Percentiles rank a stretch among this genome's conserved stretches.
Evolutionary conservation across 2,329 filamentous ascomycete species (phyloP).

Genomic region (Phialocephala subalpina): DNA sequence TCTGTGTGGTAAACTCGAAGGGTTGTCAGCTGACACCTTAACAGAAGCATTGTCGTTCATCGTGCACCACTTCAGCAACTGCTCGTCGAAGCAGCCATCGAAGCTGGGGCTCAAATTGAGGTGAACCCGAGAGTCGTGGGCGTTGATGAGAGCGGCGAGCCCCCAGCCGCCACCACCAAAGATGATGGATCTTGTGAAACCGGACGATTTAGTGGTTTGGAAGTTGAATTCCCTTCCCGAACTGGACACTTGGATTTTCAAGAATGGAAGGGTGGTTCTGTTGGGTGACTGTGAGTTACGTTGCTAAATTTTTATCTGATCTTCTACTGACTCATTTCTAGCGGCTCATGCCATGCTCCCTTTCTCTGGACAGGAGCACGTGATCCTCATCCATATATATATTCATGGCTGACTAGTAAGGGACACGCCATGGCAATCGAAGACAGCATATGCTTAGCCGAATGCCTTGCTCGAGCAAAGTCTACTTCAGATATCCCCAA

Average conservation of each 20-base stretch:
- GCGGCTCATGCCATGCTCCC: conserved; percentile 48
- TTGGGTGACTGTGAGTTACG: conserved; percentile 49
- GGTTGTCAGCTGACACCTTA: background rate
- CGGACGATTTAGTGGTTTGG: conserved; percentile 40
- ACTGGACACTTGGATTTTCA: conserved; percentile 34
- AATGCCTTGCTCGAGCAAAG: conserved; percentile 6
- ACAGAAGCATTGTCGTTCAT: conserved; percentile 17
- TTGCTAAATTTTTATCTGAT: background rate
- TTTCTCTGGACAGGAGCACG: conserved; percentile 14
- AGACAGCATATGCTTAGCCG: conserved; percentile 58
- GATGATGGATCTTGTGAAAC: conserved; percentile 43
- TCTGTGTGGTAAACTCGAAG: background rate
- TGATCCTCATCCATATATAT: background rate
- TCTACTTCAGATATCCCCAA: conserved; percentile 50
- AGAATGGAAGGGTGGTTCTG: conserved; percentile 47
- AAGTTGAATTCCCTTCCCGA: conserved; percentile 21
- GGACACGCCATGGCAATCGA: conserved; percentile 73
- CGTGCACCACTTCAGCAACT: conserved; percentile 18
- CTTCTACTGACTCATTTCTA: background rate
- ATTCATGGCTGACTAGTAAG: conserved; percentile 9
- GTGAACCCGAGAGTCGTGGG: conserved; percentile 12
- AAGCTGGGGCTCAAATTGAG: conserved; percentile 13
- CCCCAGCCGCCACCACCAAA: conserved; percentile 24
- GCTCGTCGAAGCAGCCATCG: conserved; percentile 17
- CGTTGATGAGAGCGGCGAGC: conserved; percentile 18